Evolutionary conservation across 2,329 filamentous ascomycete species (phyloP).

Genomic region (Penicillium sp.): DNA sequence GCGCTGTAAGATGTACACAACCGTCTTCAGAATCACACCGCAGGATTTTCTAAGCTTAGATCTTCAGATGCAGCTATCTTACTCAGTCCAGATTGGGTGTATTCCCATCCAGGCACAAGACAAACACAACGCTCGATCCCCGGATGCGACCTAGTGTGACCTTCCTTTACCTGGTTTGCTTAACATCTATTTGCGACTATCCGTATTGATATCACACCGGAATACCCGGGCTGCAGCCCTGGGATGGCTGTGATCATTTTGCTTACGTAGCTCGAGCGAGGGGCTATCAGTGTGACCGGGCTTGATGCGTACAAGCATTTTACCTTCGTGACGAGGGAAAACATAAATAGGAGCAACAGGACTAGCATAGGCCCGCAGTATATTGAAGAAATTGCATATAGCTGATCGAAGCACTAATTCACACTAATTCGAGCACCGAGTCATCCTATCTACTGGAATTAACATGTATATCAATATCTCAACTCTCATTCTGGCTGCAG

Average conservation of each 20-base stretch:
- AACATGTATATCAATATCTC: constrained; percentile 18
- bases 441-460: background rate
- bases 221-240: background rate
- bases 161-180: background rate
- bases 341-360: background rate
- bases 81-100: background rate
- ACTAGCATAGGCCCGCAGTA: too few species aligned
- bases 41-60: background rate
- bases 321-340: background rate
- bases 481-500: constrained; percentile 7
- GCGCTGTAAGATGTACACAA: too few species aligned
- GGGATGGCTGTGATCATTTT: background rate
- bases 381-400: background rate
- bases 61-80: background rate
- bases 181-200: background rate
- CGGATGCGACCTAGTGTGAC: constrained; percentile 20
- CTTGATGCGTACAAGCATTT: background rate
- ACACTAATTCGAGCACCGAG: too few species aligned
- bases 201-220: constrained; percentile 10
- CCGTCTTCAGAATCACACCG: too few species aligned
- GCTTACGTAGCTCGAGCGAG: background rate
- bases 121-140: background rate
- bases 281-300: background rate
- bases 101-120: background rate
- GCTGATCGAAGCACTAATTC: background rate